These are phyloP conservation scores for Ustilago sp. DNA, from an alignment of 1,284 basidiomycete species.

Conservation along the genomic window DNA sequence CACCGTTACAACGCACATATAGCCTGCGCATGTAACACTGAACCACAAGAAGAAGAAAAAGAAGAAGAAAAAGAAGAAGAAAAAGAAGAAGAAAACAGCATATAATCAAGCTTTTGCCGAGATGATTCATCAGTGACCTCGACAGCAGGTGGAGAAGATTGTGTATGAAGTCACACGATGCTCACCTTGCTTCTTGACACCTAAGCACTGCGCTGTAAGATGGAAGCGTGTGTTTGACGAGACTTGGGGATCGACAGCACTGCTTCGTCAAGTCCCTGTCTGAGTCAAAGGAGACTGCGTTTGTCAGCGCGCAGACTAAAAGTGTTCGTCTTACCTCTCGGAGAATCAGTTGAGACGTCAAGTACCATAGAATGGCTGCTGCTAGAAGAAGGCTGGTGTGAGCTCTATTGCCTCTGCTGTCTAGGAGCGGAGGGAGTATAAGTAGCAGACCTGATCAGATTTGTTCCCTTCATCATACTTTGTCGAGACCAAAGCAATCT, in stretches of 20 bases:
- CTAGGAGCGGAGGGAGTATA: neutral
- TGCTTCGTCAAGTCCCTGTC: neutral
- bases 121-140: slow-evolving; percentile 2
- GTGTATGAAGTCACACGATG: slow-evolving; percentile 20
- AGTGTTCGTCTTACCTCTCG: too few relatives aligned
- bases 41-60: too few relatives aligned
- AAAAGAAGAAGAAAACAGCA: neutral
- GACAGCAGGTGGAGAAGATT: neutral
- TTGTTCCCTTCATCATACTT: neutral
- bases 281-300: neutral
- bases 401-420: neutral
- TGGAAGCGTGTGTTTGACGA: too few relatives aligned
- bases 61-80: neutral
- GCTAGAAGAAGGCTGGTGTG: too few relatives aligned
- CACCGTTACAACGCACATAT: too few relatives aligned
- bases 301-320: neutral
- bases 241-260: too few relatives aligned
- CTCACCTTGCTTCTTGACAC: neutral
- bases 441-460: neutral
- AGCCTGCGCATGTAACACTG: too few relatives aligned
- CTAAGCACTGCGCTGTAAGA: too few relatives aligned
- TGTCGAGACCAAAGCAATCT: neutral
- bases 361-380: too few relatives aligned
- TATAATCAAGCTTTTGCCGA: neutral
- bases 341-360: too few relatives aligned